Evolutionary conservation across 495 filamentous ascomycete genomes (phyloP).

Genomic region (Aspergillus saccharolyticus): DNA sequence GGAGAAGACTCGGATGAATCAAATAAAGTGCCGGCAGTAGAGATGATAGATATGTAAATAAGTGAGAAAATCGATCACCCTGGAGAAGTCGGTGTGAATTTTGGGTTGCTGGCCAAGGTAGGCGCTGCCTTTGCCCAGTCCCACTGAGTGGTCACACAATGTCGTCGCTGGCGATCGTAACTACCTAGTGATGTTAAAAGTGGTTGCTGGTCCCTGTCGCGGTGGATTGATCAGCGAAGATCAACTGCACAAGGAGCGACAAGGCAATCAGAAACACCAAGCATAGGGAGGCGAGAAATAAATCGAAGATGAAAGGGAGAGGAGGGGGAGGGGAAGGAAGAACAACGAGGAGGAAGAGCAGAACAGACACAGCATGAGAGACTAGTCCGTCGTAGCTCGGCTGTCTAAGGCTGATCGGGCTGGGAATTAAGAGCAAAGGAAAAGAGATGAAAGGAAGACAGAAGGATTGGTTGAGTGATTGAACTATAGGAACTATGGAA

Average conservation of each 20-base stretch:
- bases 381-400: not conserved
- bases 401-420: not conserved
- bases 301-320: not conserved
- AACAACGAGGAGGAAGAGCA: not conserved
- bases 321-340: not conserved
- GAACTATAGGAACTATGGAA: not conserved
- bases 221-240: not conserved
- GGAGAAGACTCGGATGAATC: not conserved
- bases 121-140: constrained; percentile 5
- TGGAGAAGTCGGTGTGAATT: constrained; percentile 24
- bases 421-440: not conserved
- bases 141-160: constrained; percentile 12
- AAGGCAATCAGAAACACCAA: constrained; percentile 1
- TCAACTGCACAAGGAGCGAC: constrained; percentile 5
- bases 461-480: not conserved
- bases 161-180: not conserved
- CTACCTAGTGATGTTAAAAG: too few species aligned
- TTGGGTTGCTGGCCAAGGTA: constrained; percentile 16
- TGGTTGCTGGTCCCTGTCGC: not conserved
- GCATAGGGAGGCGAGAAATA: not conserved
- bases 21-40: not conserved
- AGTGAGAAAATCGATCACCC: constrained; percentile 1
- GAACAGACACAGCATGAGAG: not conserved
- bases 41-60: constrained; percentile 4
- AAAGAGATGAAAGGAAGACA: not conserved